Percentiles rank a stretch among this genome's conserved stretches.
phyloP scores from a whole-genome alignment of 495 filamentous ascomycete genomes.

The Penicillium roqueforti region DNA sequence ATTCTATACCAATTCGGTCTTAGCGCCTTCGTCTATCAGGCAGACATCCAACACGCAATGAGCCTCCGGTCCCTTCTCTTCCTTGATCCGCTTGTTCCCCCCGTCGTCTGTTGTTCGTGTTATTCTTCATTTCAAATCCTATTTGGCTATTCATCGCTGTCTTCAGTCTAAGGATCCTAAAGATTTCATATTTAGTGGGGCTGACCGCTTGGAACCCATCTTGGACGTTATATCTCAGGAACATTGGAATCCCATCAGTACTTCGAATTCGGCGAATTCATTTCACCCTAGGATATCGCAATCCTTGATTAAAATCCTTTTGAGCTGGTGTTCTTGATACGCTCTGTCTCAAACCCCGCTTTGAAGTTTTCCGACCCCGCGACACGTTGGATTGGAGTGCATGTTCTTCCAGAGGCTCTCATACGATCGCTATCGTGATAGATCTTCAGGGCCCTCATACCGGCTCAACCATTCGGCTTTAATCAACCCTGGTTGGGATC shows the following conservation, averaged over 20 bases:
- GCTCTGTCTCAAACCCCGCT: neutral
- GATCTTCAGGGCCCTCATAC: neutral
- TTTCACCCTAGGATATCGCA: neutral
- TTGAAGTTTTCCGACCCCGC: neutral
- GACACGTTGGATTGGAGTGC: neutral
- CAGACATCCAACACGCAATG: constrained; percentile 40
- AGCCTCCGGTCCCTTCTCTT: constrained; percentile 19
- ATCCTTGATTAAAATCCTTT: neutral
- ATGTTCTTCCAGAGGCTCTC: constrained; percentile 2
- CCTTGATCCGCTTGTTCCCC: constrained; percentile 13
- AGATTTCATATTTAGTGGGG: constrained; percentile 1
- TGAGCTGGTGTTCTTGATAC: neutral
- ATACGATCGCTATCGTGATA: constrained; percentile 2
- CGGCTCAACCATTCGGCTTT: neutral
- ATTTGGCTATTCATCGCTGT: constrained; percentile 5
- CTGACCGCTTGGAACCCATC: constrained; percentile 1
- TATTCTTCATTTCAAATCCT: constrained; percentile 9
- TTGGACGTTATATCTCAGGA: constrained; percentile 1
- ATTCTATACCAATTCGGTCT: constrained; percentile 12
- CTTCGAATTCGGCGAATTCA: neutral
- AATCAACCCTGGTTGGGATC: neutral
- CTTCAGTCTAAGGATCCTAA: constrained; percentile 5
- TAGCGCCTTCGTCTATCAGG: constrained; percentile 41
- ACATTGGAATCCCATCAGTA: neutral
- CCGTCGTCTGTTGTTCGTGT: constrained; percentile 3